Base-by-base conservation (phyloP, 1,139 yeast species). In the Citeromyces hawaiiensis region DNA sequence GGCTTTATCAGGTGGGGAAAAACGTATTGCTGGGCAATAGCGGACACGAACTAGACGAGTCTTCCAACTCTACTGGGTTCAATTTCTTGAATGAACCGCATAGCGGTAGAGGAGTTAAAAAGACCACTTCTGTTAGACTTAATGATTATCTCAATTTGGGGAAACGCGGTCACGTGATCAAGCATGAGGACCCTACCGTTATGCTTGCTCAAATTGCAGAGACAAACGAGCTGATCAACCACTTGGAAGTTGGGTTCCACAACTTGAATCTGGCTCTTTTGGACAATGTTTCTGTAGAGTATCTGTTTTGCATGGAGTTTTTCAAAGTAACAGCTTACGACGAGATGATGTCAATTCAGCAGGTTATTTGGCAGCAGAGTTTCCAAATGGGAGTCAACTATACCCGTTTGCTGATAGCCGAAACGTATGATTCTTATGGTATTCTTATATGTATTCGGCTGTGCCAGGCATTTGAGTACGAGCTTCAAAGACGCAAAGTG, bases 131-230 rank as follows among this genome's bases (percentile, higher is more conserved):
- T 44, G 53, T 13, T 50, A 47, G 49, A 32, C 45, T 55, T 30
- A 48, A 55, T 57, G 82, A 75, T 27, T 76, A 73, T 48, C 61
- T 76, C 35, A 68, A 62, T 47, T 68, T 83, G 2, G 75, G 79
- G 18, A 71, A 70, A 45, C 60, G 94, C 41, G 57, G 69, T 15
- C 68, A 70, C 16, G 63, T 80, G 2, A 56, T 81, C 18, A 59
- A 39, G 9, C 39, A 52, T 3, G 71, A 69, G 18, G 76, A 74
- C 42, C 69, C 72, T 36, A 68, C 81, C 1, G 87, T 83, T 0
- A 76, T 87, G 59, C 76, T 86, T 4, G 83, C 93, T 0, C 93
- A 83, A 52, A 82, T 85, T 32, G 95, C 96, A 0, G 95, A 86
- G 56, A 72, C 80, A 9, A 76, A 78, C 33, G 78, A 78, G 3